Evolutionary conservation across 169 alveolate genomes (phyloP).

Genomic region (Cyclospora cayetanensis): DNA sequence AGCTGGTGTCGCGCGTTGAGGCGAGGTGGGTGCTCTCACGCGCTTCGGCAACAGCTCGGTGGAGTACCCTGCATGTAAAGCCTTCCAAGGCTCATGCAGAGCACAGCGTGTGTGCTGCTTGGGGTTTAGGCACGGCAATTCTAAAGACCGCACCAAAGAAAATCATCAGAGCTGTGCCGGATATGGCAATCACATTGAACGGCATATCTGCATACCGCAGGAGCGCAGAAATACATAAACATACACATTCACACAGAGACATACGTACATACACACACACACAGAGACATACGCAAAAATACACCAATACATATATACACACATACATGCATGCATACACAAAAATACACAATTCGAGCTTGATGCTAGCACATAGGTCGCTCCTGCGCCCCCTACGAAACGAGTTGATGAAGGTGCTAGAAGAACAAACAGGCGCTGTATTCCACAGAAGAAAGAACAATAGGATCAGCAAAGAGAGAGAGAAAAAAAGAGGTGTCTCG

Average conservation of each 20-base stretch:
- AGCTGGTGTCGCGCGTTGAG: too few species aligned
- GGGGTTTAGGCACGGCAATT: neutral
- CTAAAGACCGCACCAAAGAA: neutral
- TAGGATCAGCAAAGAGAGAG: too few species aligned
- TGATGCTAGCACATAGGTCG: neutral
- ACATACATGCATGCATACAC: too few species aligned
- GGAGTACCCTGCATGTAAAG: neutral
- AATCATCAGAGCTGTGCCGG: neutral
- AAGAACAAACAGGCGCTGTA: neutral
- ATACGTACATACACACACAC: too few species aligned
- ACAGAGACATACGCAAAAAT: too few species aligned
- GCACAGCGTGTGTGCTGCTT: neutral
- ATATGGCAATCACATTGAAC: neutral
- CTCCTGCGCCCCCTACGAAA: neutral
- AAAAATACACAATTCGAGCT: neutral
- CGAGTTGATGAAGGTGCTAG: neutral
- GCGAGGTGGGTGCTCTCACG: too few species aligned
- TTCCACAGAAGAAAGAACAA: too few species aligned
- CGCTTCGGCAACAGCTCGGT: too few species aligned
- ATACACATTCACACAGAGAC: too few species aligned
- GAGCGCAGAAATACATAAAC: too few species aligned
- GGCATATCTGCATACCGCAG: slow-evolving; percentile 16
- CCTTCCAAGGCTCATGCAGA: neutral
- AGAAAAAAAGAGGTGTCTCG: too few species aligned
- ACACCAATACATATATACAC: too few species aligned